Evolutionary conservation across 176 grass and related monocot genomes (phyloP).

Genomic region (Elymus sibiricus): DNA sequence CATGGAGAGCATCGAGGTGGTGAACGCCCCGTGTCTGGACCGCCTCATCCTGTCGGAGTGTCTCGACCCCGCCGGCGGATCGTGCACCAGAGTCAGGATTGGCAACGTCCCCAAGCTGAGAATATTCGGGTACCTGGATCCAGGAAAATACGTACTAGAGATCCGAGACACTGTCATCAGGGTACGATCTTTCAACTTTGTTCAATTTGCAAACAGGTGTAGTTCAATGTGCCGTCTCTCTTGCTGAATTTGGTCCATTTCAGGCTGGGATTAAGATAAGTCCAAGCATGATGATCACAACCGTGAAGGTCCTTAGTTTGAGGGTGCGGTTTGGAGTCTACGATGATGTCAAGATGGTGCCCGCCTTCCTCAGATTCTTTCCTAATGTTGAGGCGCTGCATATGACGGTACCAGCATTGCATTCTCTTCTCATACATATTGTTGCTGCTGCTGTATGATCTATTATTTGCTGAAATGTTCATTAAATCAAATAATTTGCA

Average conservation of each 20-base stretch:
- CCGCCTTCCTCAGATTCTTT: background rate
- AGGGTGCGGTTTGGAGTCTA: background rate
- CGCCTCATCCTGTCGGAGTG: background rate
- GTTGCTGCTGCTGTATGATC: background rate
- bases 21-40: background rate
- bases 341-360: background rate
- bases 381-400: background rate
- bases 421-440: background rate
- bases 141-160: background rate
- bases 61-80: background rate
- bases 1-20: background rate
- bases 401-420: background rate
- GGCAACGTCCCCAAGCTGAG: background rate
- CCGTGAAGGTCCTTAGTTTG: background rate
- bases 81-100: slow-evolving; percentile 13
- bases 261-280: background rate
- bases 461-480: background rate
- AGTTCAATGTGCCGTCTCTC: too few relatives aligned
- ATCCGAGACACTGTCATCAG: background rate
- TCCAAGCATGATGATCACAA: background rate
- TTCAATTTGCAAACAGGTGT: too few relatives aligned
- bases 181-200: too few relatives aligned
- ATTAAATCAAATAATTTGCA: background rate
- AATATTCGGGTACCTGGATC: background rate
- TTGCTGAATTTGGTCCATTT: background rate